Percentiles rank a stretch among this genome's conserved stretches.
Evolutionary conservation across 2,329 filamentous ascomycete species (phyloP).

Genomic region (Blastomyces emzantsi): DNA sequence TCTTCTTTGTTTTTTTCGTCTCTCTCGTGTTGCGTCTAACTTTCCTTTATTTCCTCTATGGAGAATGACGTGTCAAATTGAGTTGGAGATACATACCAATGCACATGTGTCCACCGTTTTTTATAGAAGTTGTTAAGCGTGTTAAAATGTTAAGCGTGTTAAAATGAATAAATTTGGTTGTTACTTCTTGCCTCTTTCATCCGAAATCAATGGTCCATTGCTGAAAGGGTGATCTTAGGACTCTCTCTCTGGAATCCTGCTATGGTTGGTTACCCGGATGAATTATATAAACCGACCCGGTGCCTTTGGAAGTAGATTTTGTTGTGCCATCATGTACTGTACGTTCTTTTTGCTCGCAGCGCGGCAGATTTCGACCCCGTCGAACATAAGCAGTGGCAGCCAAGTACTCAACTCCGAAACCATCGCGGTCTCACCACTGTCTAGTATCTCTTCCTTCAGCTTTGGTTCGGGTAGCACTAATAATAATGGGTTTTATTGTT

Average conservation of each 20-base stretch:
- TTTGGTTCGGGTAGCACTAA: background rate
- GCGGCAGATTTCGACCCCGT: background rate
- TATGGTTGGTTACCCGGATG: background rate
- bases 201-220: background rate
- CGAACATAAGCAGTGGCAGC: background rate
- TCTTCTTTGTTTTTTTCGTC: slow-evolving; percentile 15
- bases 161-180: background rate
- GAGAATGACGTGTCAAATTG: slow-evolving; percentile 36
- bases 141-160: background rate
- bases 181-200: background rate
- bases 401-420: background rate
- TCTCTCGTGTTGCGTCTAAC: slow-evolving; percentile 39
- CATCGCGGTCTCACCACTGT: background rate
- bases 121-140: background rate
- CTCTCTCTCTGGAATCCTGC: background rate
- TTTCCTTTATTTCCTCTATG: slow-evolving; percentile 24
- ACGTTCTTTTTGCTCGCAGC: background rate
- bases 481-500: background rate
- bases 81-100: slow-evolving; percentile 34
- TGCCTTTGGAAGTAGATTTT: background rate
- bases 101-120: background rate
- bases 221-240: background rate
- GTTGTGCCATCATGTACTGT: background rate
- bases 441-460: background rate
- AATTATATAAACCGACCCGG: background rate